Evolutionary conservation across 331 rosid species (phyloP).

Genomic region (Phaseolus coccineus): DNA sequence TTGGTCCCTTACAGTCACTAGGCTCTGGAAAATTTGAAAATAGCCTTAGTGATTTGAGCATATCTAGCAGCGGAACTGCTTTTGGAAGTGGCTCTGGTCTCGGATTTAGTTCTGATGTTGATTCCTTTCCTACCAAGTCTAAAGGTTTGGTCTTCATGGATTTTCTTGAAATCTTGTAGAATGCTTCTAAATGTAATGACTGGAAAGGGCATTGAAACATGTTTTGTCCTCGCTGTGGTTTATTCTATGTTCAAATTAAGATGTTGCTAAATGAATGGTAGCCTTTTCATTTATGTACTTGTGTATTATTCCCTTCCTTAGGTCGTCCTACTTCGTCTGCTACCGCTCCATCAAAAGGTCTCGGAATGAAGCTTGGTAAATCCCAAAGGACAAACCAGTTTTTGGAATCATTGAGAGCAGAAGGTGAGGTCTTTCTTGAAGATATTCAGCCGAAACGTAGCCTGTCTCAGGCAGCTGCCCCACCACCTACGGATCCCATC

Average conservation of each 20-base stretch:
- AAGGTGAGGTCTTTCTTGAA: slow-evolving; percentile 93
- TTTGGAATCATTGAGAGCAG: slow-evolving; percentile 92
- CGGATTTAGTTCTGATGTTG: slow-evolving; percentile 70
- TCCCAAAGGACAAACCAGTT: slow-evolving; percentile 85
- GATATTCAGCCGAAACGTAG: slow-evolving; percentile 82
- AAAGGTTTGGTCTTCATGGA: slow-evolving; percentile 66
- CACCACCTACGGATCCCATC: slow-evolving; percentile 83
- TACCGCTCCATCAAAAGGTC: slow-evolving; percentile 90
- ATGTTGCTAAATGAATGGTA: slow-evolving; percentile 16
- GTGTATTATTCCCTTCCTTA: slow-evolving; percentile 33
- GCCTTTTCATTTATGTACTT: slow-evolving; percentile 24
- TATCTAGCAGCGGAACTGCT: slow-evolving; percentile 80
- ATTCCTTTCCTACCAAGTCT: slow-evolving; percentile 77
- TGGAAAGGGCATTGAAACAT: neutral
- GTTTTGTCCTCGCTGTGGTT: neutral
- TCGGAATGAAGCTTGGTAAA: slow-evolving; percentile 90
- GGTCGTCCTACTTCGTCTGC: slow-evolving; percentile 85
- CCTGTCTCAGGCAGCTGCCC: slow-evolving; percentile 71
- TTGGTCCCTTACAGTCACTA: slow-evolving; percentile 73
- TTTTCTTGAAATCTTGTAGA: slow-evolving; percentile 31
- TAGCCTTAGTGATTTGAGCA: slow-evolving; percentile 75
- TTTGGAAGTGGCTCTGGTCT: slow-evolving; percentile 89
- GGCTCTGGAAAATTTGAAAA: slow-evolving; percentile 91
- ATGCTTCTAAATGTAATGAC: slow-evolving; percentile 21
- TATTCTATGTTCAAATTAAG: slow-evolving; percentile 13